Evolutionary conservation across 345 rosid genomes (phyloP).

Genomic region (Brassica juncea): DNA sequence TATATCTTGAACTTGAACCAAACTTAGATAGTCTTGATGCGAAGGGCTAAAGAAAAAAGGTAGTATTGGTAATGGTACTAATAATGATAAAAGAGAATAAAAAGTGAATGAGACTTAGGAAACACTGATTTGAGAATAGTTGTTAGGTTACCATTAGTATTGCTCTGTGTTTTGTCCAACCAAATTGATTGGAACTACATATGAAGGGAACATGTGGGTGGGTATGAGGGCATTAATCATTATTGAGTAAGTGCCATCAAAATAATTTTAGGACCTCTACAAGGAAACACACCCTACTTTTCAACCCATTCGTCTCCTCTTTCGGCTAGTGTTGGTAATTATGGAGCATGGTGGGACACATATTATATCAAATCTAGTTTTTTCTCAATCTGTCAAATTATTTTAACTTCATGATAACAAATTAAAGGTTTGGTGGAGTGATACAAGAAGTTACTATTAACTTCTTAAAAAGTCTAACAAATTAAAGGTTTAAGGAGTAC

Average conservation of each 20-base stretch:
- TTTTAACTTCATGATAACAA: not conserved
- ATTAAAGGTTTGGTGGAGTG: not conserved
- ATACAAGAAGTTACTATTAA: not conserved
- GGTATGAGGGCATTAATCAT: slow-evolving; percentile 30
- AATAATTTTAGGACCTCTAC: slow-evolving; percentile 15
- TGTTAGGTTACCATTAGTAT: not conserved
- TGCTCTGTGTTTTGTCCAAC: slow-evolving; percentile 34
- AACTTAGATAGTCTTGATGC: not conserved
- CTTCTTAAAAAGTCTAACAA: not conserved
- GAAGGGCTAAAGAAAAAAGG: not conserved
- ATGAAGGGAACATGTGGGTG: slow-evolving; percentile 36
- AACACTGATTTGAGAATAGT: slow-evolving; percentile 19
- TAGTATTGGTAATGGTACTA: not conserved
- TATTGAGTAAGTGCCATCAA: slow-evolving; percentile 7
- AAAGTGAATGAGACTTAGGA: slow-evolving; percentile 15
- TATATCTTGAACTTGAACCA: not conserved
- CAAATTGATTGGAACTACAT: slow-evolving; percentile 28
- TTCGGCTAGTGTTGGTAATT: not conserved
- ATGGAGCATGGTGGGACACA: not conserved
- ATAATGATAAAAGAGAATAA: not conserved
- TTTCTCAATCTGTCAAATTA: not conserved
- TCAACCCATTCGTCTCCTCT: slow-evolving; percentile 4
- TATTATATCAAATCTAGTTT: not conserved
- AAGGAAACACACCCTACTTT: slow-evolving; percentile 13
- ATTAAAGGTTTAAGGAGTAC: not conserved